Percentiles rank a stretch among this genome's conserved stretches.
Conservation (phyloP, 2,329 filamentous ascomycete species). For the Fusarium abutilonis region DNA sequence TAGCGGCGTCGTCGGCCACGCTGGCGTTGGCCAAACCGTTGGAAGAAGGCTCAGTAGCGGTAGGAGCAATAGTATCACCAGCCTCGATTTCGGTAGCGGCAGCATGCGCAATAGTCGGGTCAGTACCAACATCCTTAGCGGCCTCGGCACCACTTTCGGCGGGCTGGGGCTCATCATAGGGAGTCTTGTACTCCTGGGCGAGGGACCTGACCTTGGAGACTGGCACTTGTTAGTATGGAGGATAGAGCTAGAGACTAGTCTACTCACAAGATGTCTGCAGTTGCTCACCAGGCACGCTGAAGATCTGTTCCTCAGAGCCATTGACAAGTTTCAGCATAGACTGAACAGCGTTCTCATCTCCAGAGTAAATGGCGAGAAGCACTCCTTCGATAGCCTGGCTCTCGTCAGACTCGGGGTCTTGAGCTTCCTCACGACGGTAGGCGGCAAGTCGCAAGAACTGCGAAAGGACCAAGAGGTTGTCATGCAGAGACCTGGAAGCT, state of each 20-base stretch:
- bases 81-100: slow-evolving; percentile 73
- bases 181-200: slow-evolving; percentile 63
- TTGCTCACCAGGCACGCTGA: slow-evolving; percentile 70
- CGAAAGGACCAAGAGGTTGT: slow-evolving; percentile 75
- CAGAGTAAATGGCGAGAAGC: slow-evolving; percentile 80
- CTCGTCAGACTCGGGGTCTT: slow-evolving; percentile 72
- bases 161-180: slow-evolving; percentile 49
- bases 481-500: slow-evolving; percentile 65
- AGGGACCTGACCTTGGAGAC: slow-evolving; percentile 56
- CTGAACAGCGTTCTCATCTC: slow-evolving; percentile 77
- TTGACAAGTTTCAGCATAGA: slow-evolving; percentile 82
- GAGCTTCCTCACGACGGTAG: slow-evolving; percentile 76
- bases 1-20: slow-evolving; percentile 63
- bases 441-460: slow-evolving; percentile 85
- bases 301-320: slow-evolving; percentile 72
- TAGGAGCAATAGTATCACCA: slow-evolving; percentile 54
- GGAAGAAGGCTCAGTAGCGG: slow-evolving; percentile 50
- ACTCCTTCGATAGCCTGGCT: slow-evolving; percentile 84
- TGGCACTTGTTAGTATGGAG: slow-evolving; percentile 40
- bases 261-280: slow-evolving; percentile 77
- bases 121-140: slow-evolving; percentile 57
- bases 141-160: slow-evolving; percentile 49
- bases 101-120: slow-evolving; percentile 74
- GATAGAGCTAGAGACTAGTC: background rate
- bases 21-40: slow-evolving; percentile 61